Evolutionary conservation across 495 filamentous ascomycete species (phyloP).

Genomic region (Penicillium macrosclerotiorum): DNA sequence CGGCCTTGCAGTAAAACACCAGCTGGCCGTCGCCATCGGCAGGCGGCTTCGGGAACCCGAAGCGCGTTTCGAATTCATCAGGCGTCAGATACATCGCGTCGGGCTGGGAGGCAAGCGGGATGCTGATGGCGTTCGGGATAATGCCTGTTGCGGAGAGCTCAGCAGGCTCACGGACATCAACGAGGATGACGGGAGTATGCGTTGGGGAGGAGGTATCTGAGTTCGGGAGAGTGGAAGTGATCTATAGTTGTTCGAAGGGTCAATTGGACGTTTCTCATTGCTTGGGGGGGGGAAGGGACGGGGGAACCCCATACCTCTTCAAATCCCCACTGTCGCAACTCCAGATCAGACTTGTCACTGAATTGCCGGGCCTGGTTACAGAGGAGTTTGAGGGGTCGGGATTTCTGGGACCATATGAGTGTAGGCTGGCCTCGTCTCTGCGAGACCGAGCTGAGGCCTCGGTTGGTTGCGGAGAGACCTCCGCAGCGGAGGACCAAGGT

Average conservation of each 20-base stretch:
- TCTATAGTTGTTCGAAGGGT: slow-evolving; percentile 20
- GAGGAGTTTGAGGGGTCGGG: neutral
- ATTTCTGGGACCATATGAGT: neutral
- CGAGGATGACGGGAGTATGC: slow-evolving; percentile 35
- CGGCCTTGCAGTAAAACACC: slow-evolving; percentile 91
- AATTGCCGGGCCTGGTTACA: slow-evolving; percentile 22
- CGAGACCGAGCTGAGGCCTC: slow-evolving; percentile 8
- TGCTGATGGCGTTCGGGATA: slow-evolving; percentile 76
- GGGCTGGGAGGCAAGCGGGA: slow-evolving; percentile 73
- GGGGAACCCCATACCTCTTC: slow-evolving; percentile 38
- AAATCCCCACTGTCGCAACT: slow-evolving; percentile 38
- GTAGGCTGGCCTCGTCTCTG: slow-evolving; percentile 4
- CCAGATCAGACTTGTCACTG: slow-evolving; percentile 13
- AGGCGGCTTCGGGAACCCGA: slow-evolving; percentile 45
- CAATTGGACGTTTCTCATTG: neutral
- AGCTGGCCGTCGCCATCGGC: slow-evolving; percentile 36
- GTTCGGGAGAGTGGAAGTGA: slow-evolving; percentile 39
- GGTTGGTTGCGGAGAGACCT: slow-evolving; percentile 16
- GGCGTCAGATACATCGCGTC: slow-evolving; percentile 71
- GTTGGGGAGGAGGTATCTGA: slow-evolving; percentile 19
- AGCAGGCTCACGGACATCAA: slow-evolving; percentile 82
- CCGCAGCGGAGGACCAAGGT: slow-evolving; percentile 12
- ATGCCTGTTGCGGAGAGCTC: slow-evolving; percentile 67
- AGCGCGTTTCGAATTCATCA: slow-evolving; percentile 68
- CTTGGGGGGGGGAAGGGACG: neutral